Conservation (phyloP, 768 basidiomycete species). For the Rhizopogon rudus region DNA sequence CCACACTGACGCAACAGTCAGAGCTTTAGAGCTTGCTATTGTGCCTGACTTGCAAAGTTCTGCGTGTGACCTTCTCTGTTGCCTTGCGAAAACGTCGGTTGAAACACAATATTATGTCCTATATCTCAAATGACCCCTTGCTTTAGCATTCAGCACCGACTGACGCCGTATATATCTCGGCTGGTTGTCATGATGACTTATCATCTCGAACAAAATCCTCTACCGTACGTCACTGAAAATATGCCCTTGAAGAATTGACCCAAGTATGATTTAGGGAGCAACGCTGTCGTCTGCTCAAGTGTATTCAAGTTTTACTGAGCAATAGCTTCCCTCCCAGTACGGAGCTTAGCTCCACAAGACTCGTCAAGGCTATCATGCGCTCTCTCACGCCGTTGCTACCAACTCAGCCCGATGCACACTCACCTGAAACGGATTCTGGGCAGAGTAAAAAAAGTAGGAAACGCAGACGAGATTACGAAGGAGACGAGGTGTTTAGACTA, state of each 20-base stretch:
- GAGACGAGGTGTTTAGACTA: slow-evolving; percentile 63
- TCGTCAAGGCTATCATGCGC: slow-evolving; percentile 50
- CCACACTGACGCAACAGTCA: slow-evolving; percentile 44
- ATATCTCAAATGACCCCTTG: not conserved
- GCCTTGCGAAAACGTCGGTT: slow-evolving; percentile 45
- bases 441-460: slow-evolving; percentile 59
- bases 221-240: slow-evolving; percentile 35
- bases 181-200: slow-evolving; percentile 48
- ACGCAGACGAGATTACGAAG: slow-evolving; percentile 65
- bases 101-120: not conserved
- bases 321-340: slow-evolving; percentile 44
- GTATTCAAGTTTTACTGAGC: slow-evolving; percentile 38
- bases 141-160: slow-evolving; percentile 44
- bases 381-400: slow-evolving; percentile 45
- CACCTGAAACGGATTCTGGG: slow-evolving; percentile 11
- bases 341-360: slow-evolving; percentile 42
- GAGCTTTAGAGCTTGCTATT: slow-evolving; percentile 47
- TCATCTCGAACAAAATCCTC: slow-evolving; percentile 55
- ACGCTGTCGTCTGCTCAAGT: slow-evolving; percentile 39
- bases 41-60: slow-evolving; percentile 41
- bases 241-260: not conserved
- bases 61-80: slow-evolving; percentile 38
- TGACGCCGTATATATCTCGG: slow-evolving; percentile 52
- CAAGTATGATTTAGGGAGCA: slow-evolving; percentile 25
- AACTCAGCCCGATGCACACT: slow-evolving; percentile 27